Base-by-base conservation (phyloP, 805 yeast genomes). In the Alloascoidea hylecoeti region DNA sequence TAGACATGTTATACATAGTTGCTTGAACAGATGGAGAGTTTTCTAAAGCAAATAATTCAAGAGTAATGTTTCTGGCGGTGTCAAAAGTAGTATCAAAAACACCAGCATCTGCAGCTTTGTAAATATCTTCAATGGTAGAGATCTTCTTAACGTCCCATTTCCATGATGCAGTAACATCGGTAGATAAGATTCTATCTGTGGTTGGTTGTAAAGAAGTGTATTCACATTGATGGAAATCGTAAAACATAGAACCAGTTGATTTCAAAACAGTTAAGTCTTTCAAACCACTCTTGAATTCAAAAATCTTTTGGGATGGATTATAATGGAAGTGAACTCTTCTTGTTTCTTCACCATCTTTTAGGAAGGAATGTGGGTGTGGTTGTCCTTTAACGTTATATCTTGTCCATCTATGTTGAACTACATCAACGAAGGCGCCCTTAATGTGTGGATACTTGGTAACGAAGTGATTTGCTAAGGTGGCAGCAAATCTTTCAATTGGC, bases 11-110 rank as follows among this genome's bases (percentile, higher is more conserved):
- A 68, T 73, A 88, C 95, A 88, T 89, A 42, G 96, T 88, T 35
- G 95, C 95, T 64, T 88, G 96, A 35, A 88, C 96, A 17, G 94
- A 81, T n/a, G 95, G 75, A 5, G 95, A 83, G 58, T 83, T 75
- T 59, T 88, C 95, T 37, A 70, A 57, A 14, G 95, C 95, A 58
- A 88, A 88, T 42, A 68, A 66, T 39, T 74, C 78, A 49, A 86
- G 67, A 1, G 95, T 85, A 49, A 72, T 68, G 32, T 63, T 64
- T 50, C 84, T 70, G 15, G 84, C 92, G 12, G 56, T 51, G n/a
- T 63, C 55, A 57, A 68, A 82, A 19, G 80, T 70, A 5, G 53
- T 39, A 58, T 85, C 94, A 50, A 85, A 82, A 32, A 69, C 57
- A 13, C 78, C 82, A 15, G 62, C 55, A 46, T 70, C 70, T n/a